Conservation (phyloP, 2,329 filamentous ascomycete genomes). For the Hypoxylon sp. region DNA sequence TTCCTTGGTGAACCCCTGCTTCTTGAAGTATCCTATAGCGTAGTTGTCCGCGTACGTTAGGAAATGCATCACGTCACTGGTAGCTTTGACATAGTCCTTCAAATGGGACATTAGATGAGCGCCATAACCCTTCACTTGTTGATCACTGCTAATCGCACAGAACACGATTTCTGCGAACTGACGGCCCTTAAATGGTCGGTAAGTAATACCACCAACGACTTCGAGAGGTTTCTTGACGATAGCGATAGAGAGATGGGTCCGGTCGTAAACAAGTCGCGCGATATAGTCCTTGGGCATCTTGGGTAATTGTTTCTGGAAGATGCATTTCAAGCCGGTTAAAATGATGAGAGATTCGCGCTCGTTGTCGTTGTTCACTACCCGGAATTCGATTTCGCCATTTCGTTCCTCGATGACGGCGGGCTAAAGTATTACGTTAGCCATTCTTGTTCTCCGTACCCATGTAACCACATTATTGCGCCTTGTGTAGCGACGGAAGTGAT, state of each 20-base stretch:
- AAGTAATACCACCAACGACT: constrained; percentile 97
- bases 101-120: constrained; percentile 98
- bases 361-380: constrained; percentile 97
- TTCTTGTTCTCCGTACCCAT: constrained; percentile 14
- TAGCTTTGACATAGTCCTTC: constrained; percentile 98
- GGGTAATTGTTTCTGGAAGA: constrained; percentile 97
- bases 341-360: constrained; percentile 91
- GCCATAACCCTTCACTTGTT: constrained; percentile 98
- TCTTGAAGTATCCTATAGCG: constrained; percentile 98
- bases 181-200: constrained; percentile 91
- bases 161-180: constrained; percentile 99
- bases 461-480: background rate
- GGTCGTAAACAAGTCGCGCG: constrained; percentile 95
- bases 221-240: constrained; percentile 97
- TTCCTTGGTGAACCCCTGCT: constrained; percentile 98
- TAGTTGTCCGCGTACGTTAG: constrained; percentile 99
- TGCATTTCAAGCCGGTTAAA: constrained; percentile 94
- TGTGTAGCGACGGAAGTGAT: background rate
- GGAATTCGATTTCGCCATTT: constrained; percentile 94
- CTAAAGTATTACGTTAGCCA: constrained; percentile 59
- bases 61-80: constrained; percentile 97
- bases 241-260: constrained; percentile 94
- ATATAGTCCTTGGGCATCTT: constrained; percentile 99
- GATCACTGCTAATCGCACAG: constrained; percentile 96
- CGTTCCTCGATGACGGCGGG: constrained; percentile 94